A percentile compares a stretch with the other conserved stretches of the same genome.
These are phyloP conservation scores for Coemansia sp. DNA, from an alignment of 192 early-diverging fungal genomes.

Conservation along the genomic window DNA sequence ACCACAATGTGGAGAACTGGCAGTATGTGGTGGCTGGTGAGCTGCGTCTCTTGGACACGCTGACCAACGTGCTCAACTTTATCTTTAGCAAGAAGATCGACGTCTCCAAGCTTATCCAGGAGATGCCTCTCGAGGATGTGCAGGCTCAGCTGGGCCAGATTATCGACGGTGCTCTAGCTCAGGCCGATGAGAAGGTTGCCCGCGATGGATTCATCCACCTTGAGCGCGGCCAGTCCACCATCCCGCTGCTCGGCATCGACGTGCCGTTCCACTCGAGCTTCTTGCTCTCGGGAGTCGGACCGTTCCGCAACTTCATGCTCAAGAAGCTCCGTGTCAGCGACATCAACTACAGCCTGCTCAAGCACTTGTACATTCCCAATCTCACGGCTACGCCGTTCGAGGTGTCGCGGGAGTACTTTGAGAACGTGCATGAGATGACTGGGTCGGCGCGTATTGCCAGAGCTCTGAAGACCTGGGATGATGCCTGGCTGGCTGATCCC, in stretches of 20 bases:
- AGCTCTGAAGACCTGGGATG: slow-evolving; percentile 81
- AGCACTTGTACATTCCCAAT: slow-evolving; percentile 93
- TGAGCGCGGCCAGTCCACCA: slow-evolving; percentile 89
- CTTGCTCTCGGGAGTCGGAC: slow-evolving; percentile 87
- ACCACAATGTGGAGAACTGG: slow-evolving; percentile 97
- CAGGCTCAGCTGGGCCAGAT: slow-evolving; percentile 69
- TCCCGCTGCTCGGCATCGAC: slow-evolving; percentile 90
- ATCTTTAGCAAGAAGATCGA: slow-evolving; percentile 72
- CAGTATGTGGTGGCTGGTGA: slow-evolving; percentile 95
- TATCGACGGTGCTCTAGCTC: slow-evolving; percentile 69
- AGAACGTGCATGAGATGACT: slow-evolving; percentile 78
- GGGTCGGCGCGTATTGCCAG: slow-evolving; percentile 71
- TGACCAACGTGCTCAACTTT: slow-evolving; percentile 82
- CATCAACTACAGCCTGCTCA: slow-evolving; percentile 80
- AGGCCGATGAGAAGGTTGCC: slow-evolving; percentile 66
- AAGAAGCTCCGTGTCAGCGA: slow-evolving; percentile 83
- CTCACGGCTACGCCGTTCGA: slow-evolving; percentile 89
- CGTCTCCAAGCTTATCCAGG: slow-evolving; percentile 44
- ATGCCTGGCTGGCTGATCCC: slow-evolving; percentile 61
- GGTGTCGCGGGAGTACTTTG: slow-evolving; percentile 74
- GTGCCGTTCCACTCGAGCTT: slow-evolving; percentile 97
- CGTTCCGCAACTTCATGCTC: slow-evolving; percentile 87
- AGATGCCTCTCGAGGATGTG: not conserved
- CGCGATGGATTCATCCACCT: slow-evolving; percentile 66
- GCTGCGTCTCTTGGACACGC: slow-evolving; percentile 74